A percentile compares a stretch with the other conserved stretches of the same genome.
Evolutionary conservation across 345 rosid genomes (phyloP).

Genomic region (Arabidopsis arenosa): DNA sequence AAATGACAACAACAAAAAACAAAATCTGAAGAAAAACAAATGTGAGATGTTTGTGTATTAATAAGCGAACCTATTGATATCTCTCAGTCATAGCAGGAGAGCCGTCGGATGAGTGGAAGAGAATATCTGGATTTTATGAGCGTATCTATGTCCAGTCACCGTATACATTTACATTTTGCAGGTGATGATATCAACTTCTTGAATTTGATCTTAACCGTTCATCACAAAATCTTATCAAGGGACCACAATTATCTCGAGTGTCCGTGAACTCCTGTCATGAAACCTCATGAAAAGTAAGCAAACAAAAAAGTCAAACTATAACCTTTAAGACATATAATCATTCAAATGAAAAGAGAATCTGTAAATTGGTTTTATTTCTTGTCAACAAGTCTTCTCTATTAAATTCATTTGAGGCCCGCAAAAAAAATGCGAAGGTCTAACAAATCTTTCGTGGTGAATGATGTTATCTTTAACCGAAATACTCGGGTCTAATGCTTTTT

Average conservation of each 20-base stretch:
- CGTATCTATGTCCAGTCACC: constrained; percentile 39
- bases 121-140: constrained; percentile 20
- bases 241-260: constrained; percentile 36
- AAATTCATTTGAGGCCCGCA: constrained; percentile 17
- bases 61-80: constrained; percentile 8
- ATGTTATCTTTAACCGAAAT: background rate
- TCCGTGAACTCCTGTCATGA: constrained; percentile 42
- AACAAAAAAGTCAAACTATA: constrained; percentile 24
- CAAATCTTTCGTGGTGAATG: constrained; percentile 12
- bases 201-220: constrained; percentile 33
- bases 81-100: constrained; percentile 23
- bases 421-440: background rate
- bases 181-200: constrained; percentile 27
- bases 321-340: constrained; percentile 6
- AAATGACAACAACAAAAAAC: constrained; percentile 3
- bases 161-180: constrained; percentile 31
- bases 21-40: constrained; percentile 10
- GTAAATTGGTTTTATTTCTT: background rate
- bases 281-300: background rate
- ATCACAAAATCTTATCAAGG: constrained; percentile 25
- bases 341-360: constrained; percentile 9
- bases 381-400: constrained; percentile 6
- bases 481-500: too few species aligned
- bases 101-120: constrained; percentile 29
- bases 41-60: constrained; percentile 19